Evolutionary conservation across 192 early-diverging fungal species (phyloP).

Genomic region (Gryganskiella cystojenkinii): DNA sequence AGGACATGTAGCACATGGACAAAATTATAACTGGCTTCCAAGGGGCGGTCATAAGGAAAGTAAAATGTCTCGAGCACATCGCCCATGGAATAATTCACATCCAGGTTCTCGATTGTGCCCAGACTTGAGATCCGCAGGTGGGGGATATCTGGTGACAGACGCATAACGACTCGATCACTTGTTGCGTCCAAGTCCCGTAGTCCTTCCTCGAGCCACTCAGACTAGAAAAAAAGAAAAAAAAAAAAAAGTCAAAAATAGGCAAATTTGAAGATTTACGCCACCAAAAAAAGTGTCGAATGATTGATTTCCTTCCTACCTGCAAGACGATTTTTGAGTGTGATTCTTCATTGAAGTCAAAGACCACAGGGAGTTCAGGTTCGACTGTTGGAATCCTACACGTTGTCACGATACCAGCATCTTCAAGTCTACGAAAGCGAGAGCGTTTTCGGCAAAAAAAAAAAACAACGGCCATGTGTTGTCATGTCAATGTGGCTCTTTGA

Average conservation of each 20-base stretch:
- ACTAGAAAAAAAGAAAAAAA: no score
- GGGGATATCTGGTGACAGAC: conserved; percentile 39
- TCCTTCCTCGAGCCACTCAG: conserved; percentile 46
- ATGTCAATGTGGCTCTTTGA: background rate
- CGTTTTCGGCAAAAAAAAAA: background rate
- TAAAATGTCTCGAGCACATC: conserved; percentile 41
- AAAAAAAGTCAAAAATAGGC: background rate
- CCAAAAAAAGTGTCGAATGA: background rate
- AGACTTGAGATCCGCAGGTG: conserved; percentile 46
- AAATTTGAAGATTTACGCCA: background rate
- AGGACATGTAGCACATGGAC: conserved; percentile 34
- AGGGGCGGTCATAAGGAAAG: conserved; percentile 14
- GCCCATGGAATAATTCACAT: conserved; percentile 49
- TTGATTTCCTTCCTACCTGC: no score
- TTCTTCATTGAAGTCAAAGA: conserved; percentile 42
- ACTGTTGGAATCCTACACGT: conserved; percentile 40
- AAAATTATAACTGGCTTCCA: conserved; percentile 44
- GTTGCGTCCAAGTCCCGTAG: conserved; percentile 45
- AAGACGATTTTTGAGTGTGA: conserved; percentile 25
- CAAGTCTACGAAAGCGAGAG: conserved; percentile 11
- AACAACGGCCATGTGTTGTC: no score
- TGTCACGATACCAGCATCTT: conserved; percentile 40
- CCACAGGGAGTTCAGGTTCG: conserved; percentile 31
- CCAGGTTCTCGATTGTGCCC: conserved; percentile 45
- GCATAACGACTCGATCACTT: conserved; percentile 38